These are phyloP conservation scores for Diaporthe sp. DNA, from an alignment of 2,329 filamentous ascomycete genomes.

Conservation along the genomic window DNA sequence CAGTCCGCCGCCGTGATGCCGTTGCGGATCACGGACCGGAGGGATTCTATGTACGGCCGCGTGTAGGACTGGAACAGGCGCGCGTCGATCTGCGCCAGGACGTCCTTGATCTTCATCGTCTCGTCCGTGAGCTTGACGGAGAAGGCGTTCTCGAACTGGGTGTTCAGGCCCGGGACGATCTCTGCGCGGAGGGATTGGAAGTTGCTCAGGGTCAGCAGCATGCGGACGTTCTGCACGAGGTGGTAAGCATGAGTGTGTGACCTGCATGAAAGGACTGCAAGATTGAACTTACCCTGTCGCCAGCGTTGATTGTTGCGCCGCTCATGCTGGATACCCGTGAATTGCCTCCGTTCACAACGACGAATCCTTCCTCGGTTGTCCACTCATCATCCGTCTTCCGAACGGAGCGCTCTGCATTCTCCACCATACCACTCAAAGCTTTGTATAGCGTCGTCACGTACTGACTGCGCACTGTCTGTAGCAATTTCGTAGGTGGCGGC, in stretches of 20 bases:
- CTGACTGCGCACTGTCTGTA: conserved; percentile 90
- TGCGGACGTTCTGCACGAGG: conserved; percentile 79
- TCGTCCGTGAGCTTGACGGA: conserved; percentile 95
- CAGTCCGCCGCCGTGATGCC: conserved; percentile 80
- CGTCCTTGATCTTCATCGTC: conserved; percentile 89
- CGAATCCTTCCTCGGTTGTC: conserved; percentile 60
- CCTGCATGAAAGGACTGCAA: neutral
- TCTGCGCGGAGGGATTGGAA: conserved; percentile 84
- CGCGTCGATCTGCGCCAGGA: conserved; percentile 88
- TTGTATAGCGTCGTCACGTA: conserved; percentile 97
- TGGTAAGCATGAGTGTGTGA: conserved; percentile 31
- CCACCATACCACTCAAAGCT: conserved; percentile 93
- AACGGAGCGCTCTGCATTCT: conserved; percentile 86
- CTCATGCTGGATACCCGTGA: conserved; percentile 48
- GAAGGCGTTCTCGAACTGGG: conserved; percentile 93
- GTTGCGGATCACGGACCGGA: conserved; percentile 76
- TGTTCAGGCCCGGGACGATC: conserved; percentile 87
- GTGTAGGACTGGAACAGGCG: conserved; percentile 95
- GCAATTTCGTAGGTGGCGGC: conserved; percentile 85
- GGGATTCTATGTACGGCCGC: conserved; percentile 74
- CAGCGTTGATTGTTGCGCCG: conserved; percentile 62
- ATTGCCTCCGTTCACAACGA: conserved; percentile 42
- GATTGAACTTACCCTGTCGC: conserved; percentile 61
- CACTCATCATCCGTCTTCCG: conserved; percentile 73
- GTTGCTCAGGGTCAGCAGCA: conserved; percentile 94